phyloP scores from a whole-genome alignment of 2,329 filamentous ascomycete genomes.

The Kalmusia sp. region DNA sequence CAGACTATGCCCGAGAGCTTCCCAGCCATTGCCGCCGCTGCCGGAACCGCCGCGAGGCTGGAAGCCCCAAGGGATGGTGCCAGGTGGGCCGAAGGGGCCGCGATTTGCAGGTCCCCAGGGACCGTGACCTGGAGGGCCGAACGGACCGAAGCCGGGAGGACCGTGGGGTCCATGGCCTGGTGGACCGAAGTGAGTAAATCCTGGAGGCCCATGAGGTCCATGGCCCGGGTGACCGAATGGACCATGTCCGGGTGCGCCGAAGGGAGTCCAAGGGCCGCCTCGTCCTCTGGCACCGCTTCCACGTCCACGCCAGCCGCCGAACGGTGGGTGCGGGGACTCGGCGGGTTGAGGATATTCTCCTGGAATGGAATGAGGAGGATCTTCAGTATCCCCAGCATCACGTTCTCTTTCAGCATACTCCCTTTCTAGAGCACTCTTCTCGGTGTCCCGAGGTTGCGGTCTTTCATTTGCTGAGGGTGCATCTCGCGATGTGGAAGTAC shows the following conservation, averaged over 20 bases:
- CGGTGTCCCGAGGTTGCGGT: not conserved
- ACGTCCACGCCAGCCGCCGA: slow-evolving; percentile 6
- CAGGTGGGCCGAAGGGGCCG: not conserved
- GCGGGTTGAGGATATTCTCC: slow-evolving; percentile 10
- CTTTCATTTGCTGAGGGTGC: not conserved
- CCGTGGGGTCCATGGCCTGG: slow-evolving; percentile 13
- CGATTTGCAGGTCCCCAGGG: slow-evolving; percentile 1
- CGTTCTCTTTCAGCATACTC: slow-evolving; percentile 1
- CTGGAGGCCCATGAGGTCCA: slow-evolving; percentile 8
- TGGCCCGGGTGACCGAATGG: slow-evolving; percentile 14
- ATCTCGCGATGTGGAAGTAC: not conserved
- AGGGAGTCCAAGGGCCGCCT: slow-evolving; percentile 5
- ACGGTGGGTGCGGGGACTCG: not conserved
- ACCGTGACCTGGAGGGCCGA: not conserved
- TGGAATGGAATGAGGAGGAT: slow-evolving; percentile 36
- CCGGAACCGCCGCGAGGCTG: slow-evolving; percentile 6
- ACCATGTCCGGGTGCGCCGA: slow-evolving; percentile 7
- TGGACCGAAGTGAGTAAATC: slow-evolving; percentile 14
- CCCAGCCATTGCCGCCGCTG: slow-evolving; percentile 19
- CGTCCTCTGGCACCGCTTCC: slow-evolving; percentile 1
- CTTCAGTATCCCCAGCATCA: slow-evolving; percentile 17
- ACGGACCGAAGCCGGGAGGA: slow-evolving; percentile 7
- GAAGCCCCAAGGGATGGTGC: not conserved
- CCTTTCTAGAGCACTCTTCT: slow-evolving; percentile 2
- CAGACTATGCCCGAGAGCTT: slow-evolving; percentile 22